Evolutionary conservation across 306 rosid genomes (phyloP).

Genomic region (Ochetophila trinervis): DNA sequence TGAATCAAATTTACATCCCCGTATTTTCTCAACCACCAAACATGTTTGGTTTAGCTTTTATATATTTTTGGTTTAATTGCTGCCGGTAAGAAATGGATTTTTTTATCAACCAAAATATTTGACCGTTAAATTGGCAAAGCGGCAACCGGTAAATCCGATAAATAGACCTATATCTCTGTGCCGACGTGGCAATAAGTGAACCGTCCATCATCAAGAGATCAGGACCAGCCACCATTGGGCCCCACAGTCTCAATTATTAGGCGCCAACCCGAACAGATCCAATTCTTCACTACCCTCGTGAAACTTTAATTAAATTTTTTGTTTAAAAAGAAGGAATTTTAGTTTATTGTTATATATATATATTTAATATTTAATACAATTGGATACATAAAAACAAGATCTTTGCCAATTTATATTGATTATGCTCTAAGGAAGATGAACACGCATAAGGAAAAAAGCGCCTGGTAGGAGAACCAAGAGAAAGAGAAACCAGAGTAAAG

Average conservation of each 20-base stretch:
- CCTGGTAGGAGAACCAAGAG: background rate
- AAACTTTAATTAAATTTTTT: background rate
- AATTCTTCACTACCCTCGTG: slow-evolving; percentile 9
- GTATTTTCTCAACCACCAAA: slow-evolving; percentile 15
- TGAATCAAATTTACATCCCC: background rate
- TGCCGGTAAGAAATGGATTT: background rate
- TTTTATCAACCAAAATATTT: slow-evolving; percentile 1
- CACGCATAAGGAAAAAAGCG: background rate
- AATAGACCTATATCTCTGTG: slow-evolving; percentile 23
- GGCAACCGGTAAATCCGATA: background rate
- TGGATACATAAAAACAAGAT: background rate
- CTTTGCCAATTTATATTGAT: background rate
- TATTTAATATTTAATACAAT: background rate
- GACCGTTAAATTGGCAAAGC: slow-evolving; percentile 3
- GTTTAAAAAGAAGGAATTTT: slow-evolving; percentile 1
- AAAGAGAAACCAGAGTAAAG: background rate
- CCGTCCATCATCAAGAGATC: slow-evolving; percentile 11
- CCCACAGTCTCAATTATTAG: slow-evolving; percentile 42
- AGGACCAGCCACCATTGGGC: slow-evolving; percentile 15
- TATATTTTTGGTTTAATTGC: background rate
- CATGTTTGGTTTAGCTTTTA: background rate
- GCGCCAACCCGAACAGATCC: slow-evolving; percentile 35
- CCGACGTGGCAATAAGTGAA: slow-evolving; percentile 35
- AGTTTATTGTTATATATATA: background rate
- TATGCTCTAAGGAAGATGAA: background rate